Evolutionary conservation across 2,329 filamentous ascomycete genomes (phyloP).

Genomic region (Xylariaceae sp.): DNA sequence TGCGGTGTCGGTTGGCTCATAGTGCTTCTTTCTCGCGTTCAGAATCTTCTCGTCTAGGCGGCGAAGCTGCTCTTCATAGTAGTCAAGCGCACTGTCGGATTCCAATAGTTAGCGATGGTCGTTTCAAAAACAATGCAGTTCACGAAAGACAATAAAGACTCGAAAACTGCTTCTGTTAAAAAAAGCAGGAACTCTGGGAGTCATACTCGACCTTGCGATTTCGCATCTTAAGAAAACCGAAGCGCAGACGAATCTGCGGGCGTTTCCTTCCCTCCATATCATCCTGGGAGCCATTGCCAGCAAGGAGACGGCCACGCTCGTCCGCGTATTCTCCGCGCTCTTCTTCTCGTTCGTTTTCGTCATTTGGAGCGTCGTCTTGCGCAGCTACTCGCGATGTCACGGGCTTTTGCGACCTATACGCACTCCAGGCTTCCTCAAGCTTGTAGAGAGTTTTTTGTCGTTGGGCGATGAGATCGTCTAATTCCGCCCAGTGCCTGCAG

Average conservation of each 20-base stretch:
- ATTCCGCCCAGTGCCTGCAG: constrained; percentile 77
- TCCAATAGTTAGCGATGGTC: constrained; percentile 4
- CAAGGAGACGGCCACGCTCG: constrained; percentile 50
- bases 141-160: background rate
- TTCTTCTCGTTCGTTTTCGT: constrained; percentile 15
- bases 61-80: constrained; percentile 82
- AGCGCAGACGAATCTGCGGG: constrained; percentile 70
- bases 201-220: constrained; percentile 63
- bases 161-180: background rate
- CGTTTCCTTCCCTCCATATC: constrained; percentile 43
- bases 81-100: constrained; percentile 64
- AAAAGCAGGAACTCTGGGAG: background rate
- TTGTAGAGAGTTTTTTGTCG: constrained; percentile 61
- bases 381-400: constrained; percentile 24
- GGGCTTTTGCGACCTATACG: constrained; percentile 59
- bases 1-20: constrained; percentile 72
- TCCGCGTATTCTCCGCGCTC: constrained; percentile 28
- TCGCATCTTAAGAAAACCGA: constrained; percentile 68
- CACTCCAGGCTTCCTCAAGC: constrained; percentile 79
- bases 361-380: background rate
- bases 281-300: constrained; percentile 38
- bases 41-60: constrained; percentile 70
- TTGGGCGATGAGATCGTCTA: constrained; percentile 69
- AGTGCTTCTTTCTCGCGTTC: constrained; percentile 66
- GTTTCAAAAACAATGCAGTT: background rate